Conservation (phyloP, 495 filamentous ascomycete species). For the Xylaria sp. region DNA sequence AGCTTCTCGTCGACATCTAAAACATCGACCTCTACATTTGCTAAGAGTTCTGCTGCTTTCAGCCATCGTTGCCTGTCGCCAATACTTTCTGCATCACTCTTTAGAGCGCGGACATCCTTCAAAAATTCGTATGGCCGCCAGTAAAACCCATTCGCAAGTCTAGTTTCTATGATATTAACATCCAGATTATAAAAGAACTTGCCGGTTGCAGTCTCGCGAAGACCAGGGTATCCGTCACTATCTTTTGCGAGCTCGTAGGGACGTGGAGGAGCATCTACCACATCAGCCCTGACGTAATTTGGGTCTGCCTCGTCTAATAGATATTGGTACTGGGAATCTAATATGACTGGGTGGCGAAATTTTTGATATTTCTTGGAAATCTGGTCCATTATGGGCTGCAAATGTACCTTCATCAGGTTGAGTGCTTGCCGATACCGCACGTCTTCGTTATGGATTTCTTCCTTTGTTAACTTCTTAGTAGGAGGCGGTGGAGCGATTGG, state of each 20-base stretch:
- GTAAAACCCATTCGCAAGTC: constrained; percentile 94
- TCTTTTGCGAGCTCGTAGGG: constrained; percentile 80
- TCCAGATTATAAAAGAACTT: constrained; percentile 96
- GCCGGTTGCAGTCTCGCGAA: constrained; percentile 70
- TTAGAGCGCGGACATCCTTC: constrained; percentile 80
- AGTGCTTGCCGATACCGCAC: constrained; percentile 79
- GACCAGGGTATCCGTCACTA: constrained; percentile 72
- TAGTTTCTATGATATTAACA: constrained; percentile 90
- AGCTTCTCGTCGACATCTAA: constrained; percentile 71
- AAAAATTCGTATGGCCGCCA: constrained; percentile 86
- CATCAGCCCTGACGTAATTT: constrained; percentile 78
- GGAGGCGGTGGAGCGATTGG: constrained; percentile 75
- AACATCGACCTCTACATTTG: constrained; percentile 93
- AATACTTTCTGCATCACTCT: constrained; percentile 78
- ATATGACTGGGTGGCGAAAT: constrained; percentile 81
- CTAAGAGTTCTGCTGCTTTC: constrained; percentile 86
- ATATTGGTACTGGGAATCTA: constrained; percentile 73
- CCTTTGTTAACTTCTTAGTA: constrained; percentile 68
- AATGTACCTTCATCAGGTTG: constrained; percentile 82
- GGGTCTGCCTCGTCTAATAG: constrained; percentile 83
- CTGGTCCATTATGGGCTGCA: constrained; percentile 95
- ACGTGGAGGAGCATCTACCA: constrained; percentile 66
- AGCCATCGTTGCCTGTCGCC: constrained; percentile 79
- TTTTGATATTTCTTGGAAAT: constrained; percentile 83
- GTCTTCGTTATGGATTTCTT: constrained; percentile 80